Evolutionary conservation across 2,329 filamentous ascomycete genomes (phyloP).

Genomic region (Epichloe sp.): DNA sequence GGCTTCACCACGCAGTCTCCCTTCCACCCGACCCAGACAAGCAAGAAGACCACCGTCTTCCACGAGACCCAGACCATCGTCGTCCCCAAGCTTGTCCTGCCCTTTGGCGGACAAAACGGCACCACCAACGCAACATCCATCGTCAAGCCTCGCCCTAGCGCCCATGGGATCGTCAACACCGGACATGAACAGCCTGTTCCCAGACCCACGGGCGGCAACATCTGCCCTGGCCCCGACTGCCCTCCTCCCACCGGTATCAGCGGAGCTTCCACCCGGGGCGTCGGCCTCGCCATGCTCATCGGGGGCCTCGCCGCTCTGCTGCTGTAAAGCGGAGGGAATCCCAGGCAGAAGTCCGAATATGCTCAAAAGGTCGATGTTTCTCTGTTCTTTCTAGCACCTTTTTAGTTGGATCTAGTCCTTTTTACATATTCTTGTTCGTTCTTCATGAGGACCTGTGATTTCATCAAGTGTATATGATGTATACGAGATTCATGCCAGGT

Average conservation of each 20-base stretch:
- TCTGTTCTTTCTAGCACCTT: too few species aligned
- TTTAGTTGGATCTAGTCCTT: too few species aligned
- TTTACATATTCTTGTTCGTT: too few species aligned
- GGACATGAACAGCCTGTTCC: neutral
- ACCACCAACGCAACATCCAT: slow-evolving; percentile 1
- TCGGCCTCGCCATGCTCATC: slow-evolving; percentile 11
- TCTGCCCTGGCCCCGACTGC: slow-evolving; percentile 7
- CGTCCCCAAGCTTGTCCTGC: neutral
- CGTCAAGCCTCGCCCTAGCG: neutral
- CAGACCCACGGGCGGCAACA: neutral
- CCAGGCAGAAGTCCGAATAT: too few species aligned
- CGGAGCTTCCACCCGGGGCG: slow-evolving; percentile 10
- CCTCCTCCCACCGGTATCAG: slow-evolving; percentile 1
- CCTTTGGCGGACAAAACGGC: neutral
- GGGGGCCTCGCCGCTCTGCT: slow-evolving; percentile 10
- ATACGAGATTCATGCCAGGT: too few species aligned
- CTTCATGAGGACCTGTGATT: too few species aligned
- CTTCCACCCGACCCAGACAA: neutral
- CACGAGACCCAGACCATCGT: neutral
- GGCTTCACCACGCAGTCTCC: neutral
- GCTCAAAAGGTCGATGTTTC: too few species aligned
- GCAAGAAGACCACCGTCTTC: slow-evolving; percentile 2
- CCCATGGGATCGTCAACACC: neutral
- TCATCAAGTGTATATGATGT: too few species aligned
- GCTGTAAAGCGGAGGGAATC: slow-evolving; percentile 5